phyloP scores from a whole-genome alignment of 2,329 filamentous ascomycete genomes.

The Penicillium sp. region DNA sequence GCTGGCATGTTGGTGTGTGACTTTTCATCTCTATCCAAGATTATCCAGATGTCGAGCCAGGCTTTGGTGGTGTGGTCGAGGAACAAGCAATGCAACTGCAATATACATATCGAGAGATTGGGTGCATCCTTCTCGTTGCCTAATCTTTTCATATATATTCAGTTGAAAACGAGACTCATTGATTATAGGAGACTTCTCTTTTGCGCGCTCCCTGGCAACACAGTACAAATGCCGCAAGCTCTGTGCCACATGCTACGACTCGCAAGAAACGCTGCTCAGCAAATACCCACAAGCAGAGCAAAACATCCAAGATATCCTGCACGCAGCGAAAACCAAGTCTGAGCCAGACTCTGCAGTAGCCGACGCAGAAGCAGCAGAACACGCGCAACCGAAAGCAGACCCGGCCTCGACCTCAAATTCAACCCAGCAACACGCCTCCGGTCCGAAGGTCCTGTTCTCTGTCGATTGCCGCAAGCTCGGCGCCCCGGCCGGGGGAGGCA shows the following conservation, averaged over 20 bases:
- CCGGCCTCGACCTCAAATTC: background rate
- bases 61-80: too few relatives aligned
- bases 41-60: too few relatives aligned
- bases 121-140: too few relatives aligned
- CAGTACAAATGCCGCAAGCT: constrained; percentile 43
- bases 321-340: constrained; percentile 15
- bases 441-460: constrained; percentile 40
- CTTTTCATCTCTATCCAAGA: too few relatives aligned
- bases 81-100: too few relatives aligned
- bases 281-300: constrained; percentile 72
- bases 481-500: constrained; percentile 36
- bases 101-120: background rate
- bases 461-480: constrained; percentile 47
- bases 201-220: constrained; percentile 43
- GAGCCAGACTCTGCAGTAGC: constrained; percentile 3
- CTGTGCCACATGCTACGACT: constrained; percentile 48
- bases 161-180: constrained; percentile 10
- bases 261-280: constrained; percentile 50
- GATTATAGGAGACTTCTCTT: constrained; percentile 47
- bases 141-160: background rate
- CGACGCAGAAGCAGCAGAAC: background rate
- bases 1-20: too few relatives aligned
- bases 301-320: constrained; percentile 52
- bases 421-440: constrained; percentile 1
- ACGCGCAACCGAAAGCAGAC: background rate